Percentiles rank a stretch among this genome's conserved stretches.
These are phyloP conservation scores for Stemphylium vesicarium DNA, from an alignment of 2,329 filamentous ascomycete genomes.

Conservation along the genomic window DNA sequence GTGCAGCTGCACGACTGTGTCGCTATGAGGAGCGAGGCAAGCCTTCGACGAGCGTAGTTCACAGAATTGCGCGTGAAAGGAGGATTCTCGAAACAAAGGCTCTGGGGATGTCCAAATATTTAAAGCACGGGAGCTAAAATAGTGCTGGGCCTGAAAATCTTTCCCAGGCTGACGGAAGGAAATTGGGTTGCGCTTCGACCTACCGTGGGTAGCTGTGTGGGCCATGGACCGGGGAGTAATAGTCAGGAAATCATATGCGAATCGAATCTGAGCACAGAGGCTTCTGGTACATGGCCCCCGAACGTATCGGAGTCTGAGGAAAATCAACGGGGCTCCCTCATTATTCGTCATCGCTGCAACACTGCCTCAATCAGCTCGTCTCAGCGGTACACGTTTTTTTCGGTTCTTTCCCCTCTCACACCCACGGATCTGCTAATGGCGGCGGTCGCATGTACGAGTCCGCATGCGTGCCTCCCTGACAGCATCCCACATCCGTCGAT, in stretches of 20 bases:
- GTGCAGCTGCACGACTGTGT: conserved; percentile 39
- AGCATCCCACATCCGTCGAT: conserved; percentile 22
- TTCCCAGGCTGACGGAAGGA: conserved; percentile 32
- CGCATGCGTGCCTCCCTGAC: conserved; percentile 26
- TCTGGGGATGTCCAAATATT: conserved; percentile 27
- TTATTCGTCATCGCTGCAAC: conserved; percentile 24
- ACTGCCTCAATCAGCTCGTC: conserved; percentile 22
- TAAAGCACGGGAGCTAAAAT: conserved; percentile 44
- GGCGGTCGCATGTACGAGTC: conserved; percentile 13
- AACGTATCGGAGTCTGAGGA: conserved; percentile 13
- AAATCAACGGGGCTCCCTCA: conserved; percentile 11
- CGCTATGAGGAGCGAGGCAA: conserved; percentile 25
- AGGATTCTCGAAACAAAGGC: conserved; percentile 23
- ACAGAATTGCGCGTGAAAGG: conserved; percentile 17
- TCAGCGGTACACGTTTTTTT: conserved; percentile 18
- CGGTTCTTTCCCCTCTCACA: conserved; percentile 20
- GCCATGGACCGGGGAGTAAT: conserved; percentile 14
- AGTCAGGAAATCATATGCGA: conserved; percentile 18
- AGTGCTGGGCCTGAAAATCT: conserved; percentile 36
- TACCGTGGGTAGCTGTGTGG: conserved; percentile 27
- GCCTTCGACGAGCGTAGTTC: conserved; percentile 22
- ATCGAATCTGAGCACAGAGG: conserved; percentile 8
- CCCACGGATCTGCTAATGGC: conserved; percentile 14
- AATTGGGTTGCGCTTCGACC: conserved; percentile 29
- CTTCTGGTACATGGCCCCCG: conserved; percentile 3